These are phyloP conservation scores for Lepidium campestre DNA, from an alignment of 441 rosid genomes.

Conservation along the genomic window DNA sequence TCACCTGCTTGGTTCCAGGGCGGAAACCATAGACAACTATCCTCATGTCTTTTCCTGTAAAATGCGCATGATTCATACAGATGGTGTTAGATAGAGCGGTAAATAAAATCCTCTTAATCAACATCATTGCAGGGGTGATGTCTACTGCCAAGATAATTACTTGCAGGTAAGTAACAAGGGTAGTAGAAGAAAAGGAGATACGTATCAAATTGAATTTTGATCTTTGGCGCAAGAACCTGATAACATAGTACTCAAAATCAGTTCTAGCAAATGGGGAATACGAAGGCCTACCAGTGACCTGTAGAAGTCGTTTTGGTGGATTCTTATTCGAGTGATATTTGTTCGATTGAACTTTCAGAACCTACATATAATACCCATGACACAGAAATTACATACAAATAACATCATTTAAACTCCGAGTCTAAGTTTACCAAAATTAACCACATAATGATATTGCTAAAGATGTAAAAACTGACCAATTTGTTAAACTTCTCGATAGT, in stretches of 20 bases:
- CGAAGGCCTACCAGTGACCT: slow-evolving; percentile 70
- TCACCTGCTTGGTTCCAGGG: slow-evolving; percentile 86
- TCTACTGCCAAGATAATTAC: not conserved
- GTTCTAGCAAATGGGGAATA: not conserved
- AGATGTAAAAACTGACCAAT: slow-evolving; percentile 44
- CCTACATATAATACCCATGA: slow-evolving; percentile 38
- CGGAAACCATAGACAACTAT: slow-evolving; percentile 88
- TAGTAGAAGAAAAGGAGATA: not conserved
- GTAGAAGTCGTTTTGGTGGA: slow-evolving; percentile 71
- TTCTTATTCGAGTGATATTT: slow-evolving; percentile 57
- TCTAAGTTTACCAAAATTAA: not conserved
- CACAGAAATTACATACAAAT: slow-evolving; percentile 12
- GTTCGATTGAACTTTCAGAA: slow-evolving; percentile 52
- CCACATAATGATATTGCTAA: not conserved
- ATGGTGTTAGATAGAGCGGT: not conserved
- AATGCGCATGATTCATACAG: slow-evolving; percentile 19
- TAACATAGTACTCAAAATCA: not conserved
- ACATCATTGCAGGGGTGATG: not conserved
- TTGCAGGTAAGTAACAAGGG: not conserved
- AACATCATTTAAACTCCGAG: slow-evolving; percentile 1
- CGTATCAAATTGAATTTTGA: not conserved
- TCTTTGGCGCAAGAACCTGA: not conserved
- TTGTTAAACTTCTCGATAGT: slow-evolving; percentile 92
- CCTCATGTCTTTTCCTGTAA: slow-evolving; percentile 97
- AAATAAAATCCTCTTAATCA: slow-evolving; percentile 5